phyloP scores from a whole-genome alignment of 2,329 filamentous ascomycete species.

The Gliomastix tumulicola region DNA sequence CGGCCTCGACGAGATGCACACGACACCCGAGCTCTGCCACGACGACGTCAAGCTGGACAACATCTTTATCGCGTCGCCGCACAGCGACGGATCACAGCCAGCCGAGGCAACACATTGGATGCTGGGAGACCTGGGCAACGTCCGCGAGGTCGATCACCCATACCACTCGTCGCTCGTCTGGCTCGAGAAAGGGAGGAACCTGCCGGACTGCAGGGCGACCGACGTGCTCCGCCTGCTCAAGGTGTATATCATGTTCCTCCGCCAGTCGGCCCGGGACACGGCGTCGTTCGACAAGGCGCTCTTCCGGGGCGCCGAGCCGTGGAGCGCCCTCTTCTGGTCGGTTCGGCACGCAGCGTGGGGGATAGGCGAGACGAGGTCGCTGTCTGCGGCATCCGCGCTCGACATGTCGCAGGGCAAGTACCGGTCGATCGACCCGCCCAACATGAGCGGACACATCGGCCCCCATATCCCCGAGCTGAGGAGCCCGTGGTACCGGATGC shows the following conservation, averaged over 20 bases:
- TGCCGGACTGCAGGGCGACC: constrained; percentile 20
- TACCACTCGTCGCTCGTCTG: constrained; percentile 21
- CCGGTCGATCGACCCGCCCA: background rate
- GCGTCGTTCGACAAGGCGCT: constrained; percentile 15
- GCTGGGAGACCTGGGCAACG: constrained; percentile 22
- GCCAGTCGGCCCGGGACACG: constrained; percentile 10
- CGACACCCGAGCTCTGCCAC: constrained; percentile 16
- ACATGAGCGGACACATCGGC: background rate
- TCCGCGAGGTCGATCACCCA: constrained; percentile 16
- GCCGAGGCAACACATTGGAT: constrained; percentile 15
- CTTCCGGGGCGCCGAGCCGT: constrained; percentile 11
- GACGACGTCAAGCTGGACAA: constrained; percentile 24
- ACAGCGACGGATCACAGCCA: background rate
- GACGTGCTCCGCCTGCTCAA: constrained; percentile 21
- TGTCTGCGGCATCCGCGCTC: constrained; percentile 3
- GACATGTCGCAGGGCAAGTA: constrained; percentile 1
- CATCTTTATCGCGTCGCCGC: constrained; percentile 14
- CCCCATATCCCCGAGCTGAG: constrained; percentile 1
- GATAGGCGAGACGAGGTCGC: background rate
- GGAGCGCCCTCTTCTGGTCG: constrained; percentile 18
- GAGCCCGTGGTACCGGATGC: constrained; percentile 5
- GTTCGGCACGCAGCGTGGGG: constrained; percentile 4
- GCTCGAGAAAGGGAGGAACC: constrained; percentile 15
- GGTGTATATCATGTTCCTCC: constrained; percentile 19
- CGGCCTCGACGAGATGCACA: constrained; percentile 16